phyloP scores from a whole-genome alignment of 2,329 filamentous ascomycete species.

The Alternaria metachromatica region DNA sequence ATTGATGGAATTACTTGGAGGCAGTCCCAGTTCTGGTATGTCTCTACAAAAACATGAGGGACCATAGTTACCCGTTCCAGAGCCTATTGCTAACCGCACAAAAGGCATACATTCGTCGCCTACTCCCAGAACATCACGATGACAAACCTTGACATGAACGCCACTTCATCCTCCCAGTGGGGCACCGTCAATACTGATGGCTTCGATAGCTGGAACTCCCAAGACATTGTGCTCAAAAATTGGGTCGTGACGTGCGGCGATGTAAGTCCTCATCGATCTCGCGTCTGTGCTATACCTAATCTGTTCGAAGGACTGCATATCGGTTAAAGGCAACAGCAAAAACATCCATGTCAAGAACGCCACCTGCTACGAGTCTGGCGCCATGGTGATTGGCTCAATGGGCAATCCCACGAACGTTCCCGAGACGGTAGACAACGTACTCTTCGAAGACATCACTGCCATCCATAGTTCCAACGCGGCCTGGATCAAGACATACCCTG shows the following conservation, averaged over 20 bases:
- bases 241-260: conserved; percentile 51
- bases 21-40: conserved; percentile 58
- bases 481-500: conserved; percentile 44
- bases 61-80: neutral
- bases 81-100: neutral
- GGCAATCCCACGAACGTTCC: conserved; percentile 64
- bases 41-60: too few relatives aligned
- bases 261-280: conserved; percentile 25
- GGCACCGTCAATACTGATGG: conserved; percentile 60
- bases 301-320: conserved; percentile 63
- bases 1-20: conserved; percentile 54
- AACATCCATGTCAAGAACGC: conserved; percentile 66
- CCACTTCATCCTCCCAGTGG: conserved; percentile 55
- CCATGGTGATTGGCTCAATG: conserved; percentile 65
- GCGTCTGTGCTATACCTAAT: conserved; percentile 41
- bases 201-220: conserved; percentile 60
- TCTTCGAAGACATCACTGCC: conserved; percentile 46
- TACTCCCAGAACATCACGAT: conserved; percentile 59
- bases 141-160: conserved; percentile 61
- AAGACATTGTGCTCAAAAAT: conserved; percentile 54
- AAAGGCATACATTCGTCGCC: conserved; percentile 53
- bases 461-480: conserved; percentile 36
- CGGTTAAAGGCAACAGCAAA: conserved; percentile 65
- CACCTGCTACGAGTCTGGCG: conserved; percentile 67
- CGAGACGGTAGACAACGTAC: conserved; percentile 61